Evolutionary conservation across 2,329 filamentous ascomycete genomes (phyloP).

Genomic region (Claviceps spartinae): DNA sequence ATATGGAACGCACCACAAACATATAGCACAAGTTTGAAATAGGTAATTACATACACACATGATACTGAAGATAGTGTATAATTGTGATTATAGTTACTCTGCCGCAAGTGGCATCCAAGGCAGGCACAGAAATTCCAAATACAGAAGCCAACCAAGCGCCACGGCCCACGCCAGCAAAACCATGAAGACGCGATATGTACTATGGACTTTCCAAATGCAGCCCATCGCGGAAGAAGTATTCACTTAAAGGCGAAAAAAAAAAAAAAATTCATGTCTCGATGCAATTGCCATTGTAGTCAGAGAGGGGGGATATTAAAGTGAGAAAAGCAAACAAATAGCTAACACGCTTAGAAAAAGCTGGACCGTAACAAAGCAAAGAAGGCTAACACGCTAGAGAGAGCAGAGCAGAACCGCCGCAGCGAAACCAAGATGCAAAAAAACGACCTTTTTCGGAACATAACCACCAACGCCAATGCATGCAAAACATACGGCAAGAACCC

Average conservation of each 20-base stretch:
- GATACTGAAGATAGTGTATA: background rate
- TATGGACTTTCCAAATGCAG: background rate
- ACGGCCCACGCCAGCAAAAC: background rate
- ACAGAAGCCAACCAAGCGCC: background rate
- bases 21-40: too few species aligned
- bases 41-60: too few species aligned
- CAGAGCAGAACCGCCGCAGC: background rate
- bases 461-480: conserved; percentile 5
- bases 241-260: background rate
- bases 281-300: background rate
- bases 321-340: background rate
- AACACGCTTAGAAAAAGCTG: too few species aligned
- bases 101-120: background rate
- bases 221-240: background rate
- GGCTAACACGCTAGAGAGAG: background rate
- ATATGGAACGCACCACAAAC: too few species aligned
- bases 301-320: background rate
- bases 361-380: too few species aligned
- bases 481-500: background rate
- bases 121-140: background rate
- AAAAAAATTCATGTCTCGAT: background rate
- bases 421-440: background rate
- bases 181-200: background rate
- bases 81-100: background rate
- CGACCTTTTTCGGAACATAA: background rate